Percentiles rank a stretch among this genome's conserved stretches.
phyloP scores from a whole-genome alignment of 108 stramenopile genomes.

The Ochromonas danica region DNA sequence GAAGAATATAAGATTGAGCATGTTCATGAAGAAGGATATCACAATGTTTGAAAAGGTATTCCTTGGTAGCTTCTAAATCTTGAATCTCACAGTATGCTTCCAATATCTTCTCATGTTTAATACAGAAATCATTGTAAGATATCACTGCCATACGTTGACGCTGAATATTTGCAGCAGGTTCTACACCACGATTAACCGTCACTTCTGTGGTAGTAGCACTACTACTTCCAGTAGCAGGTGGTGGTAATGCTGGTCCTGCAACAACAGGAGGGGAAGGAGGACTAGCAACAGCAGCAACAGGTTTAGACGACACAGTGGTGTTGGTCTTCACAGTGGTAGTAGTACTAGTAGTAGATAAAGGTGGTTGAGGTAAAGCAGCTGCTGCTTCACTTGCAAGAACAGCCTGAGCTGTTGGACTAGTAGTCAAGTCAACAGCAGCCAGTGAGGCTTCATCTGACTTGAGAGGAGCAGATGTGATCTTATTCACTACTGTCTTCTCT shows the following conservation, averaged over 20 bases:
- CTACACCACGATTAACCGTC: neutral
- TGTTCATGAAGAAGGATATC: constrained; percentile 88
- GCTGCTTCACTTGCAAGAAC: neutral
- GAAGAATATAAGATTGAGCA: constrained; percentile 84
- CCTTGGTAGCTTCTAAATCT: constrained; percentile 74
- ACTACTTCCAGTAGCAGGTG: neutral
- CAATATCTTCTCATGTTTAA: constrained; percentile 77
- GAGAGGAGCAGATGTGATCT: constrained; percentile 30
- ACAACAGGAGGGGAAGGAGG: neutral
- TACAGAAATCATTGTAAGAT: constrained; percentile 85
- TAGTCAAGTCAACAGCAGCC: neutral
- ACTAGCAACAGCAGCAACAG: neutral
- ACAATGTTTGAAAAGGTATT: constrained; percentile 78
- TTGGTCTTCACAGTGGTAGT: neutral
- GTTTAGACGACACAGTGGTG: neutral
- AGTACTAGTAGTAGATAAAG: neutral
- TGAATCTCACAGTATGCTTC: constrained; percentile 80
- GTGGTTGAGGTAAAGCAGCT: neutral
- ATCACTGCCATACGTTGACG: constrained; percentile 56
- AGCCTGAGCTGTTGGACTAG: neutral
- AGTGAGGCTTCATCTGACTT: neutral
- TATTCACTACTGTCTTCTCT: constrained; percentile 85
- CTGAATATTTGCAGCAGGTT: neutral
- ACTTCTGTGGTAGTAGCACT: neutral
- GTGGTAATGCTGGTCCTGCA: neutral